Conservation (phyloP, 129 eudicot species). For the Lactuca saligna region DNA sequence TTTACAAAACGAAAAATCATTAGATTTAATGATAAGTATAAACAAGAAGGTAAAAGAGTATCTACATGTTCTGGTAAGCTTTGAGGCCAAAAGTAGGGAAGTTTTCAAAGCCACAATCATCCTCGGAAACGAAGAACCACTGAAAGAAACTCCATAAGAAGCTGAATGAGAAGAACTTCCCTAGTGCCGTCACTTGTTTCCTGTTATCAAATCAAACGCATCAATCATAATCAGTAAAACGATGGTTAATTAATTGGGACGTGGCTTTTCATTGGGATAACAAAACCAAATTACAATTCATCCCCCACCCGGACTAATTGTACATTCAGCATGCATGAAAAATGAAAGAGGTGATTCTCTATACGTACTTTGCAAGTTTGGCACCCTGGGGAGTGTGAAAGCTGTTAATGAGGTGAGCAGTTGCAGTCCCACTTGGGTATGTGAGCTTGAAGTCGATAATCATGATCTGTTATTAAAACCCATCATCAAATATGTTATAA, state of each 20-base stretch:
- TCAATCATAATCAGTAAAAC: neutral
- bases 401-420: slow-evolving; percentile 71
- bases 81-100: slow-evolving; percentile 49
- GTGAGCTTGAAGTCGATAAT: slow-evolving; percentile 53
- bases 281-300: no score
- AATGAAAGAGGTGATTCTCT: neutral
- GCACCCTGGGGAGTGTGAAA: slow-evolving; percentile 76
- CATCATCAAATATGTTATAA: neutral
- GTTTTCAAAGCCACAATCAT: slow-evolving; percentile 42
- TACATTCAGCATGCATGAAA: neutral
- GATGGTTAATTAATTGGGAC: no score
- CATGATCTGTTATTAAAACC: slow-evolving; percentile 43
- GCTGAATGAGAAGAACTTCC: slow-evolving; percentile 47
- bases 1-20: neutral
- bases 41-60: neutral
- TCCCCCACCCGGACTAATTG: no score
- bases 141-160: slow-evolving; percentile 46
- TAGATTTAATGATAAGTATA: neutral
- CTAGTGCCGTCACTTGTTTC: slow-evolving; percentile 49
- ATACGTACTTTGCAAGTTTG: slow-evolving; percentile 53
- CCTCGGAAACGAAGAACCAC: slow-evolving; percentile 46
- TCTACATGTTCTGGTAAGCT: slow-evolving; percentile 34
- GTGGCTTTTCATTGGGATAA: no score
- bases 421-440: slow-evolving; percentile 78
- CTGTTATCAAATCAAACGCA: slow-evolving; percentile 21